Percentiles rank a stretch among this genome's conserved stretches.
These are phyloP conservation scores for Tubosaeta sp. DNA, from an alignment of 768 basidiomycete genomes.

Conservation along the genomic window DNA sequence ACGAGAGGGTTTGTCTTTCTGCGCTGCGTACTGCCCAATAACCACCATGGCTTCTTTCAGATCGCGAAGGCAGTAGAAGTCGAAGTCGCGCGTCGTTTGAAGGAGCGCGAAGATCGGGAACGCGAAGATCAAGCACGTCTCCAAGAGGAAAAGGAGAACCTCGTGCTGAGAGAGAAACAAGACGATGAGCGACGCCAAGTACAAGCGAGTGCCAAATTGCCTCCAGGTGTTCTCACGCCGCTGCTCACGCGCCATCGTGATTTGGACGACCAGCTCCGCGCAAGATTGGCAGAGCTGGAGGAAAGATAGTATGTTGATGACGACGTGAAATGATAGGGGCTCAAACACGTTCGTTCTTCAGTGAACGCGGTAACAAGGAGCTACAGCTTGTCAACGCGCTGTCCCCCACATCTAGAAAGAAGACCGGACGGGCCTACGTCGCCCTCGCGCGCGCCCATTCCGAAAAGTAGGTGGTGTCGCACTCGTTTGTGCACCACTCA, in stretches of 20 bases:
- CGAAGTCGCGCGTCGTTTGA: conserved; percentile 67
- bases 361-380: conserved; percentile 61
- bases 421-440: conserved; percentile 80
- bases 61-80: conserved; percentile 72
- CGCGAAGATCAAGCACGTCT: conserved; percentile 30
- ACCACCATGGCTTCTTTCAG: conserved; percentile 30
- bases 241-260: conserved; percentile 62
- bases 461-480: conserved; percentile 54
- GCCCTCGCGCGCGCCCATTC: conserved; percentile 77
- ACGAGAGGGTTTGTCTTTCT: conserved; percentile 50
- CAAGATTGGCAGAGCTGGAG: conserved; percentile 65
- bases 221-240: conserved; percentile 50
- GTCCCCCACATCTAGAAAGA: conserved; percentile 74
- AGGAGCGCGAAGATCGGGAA: conserved; percentile 34
- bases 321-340: conserved; percentile 6
- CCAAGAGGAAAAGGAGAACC: conserved; percentile 27
- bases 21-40: not conserved
- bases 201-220: conserved; percentile 17
- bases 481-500: not conserved
- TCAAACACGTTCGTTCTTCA: conserved; percentile 22
- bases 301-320: conserved; percentile 57
- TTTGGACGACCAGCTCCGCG: conserved; percentile 62
- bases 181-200: conserved; percentile 5
- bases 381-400: conserved; percentile 56
- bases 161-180: conserved; percentile 13